phyloP scores from a whole-genome alignment of 768 basidiomycete species.

The Serendipita indica region DNA sequence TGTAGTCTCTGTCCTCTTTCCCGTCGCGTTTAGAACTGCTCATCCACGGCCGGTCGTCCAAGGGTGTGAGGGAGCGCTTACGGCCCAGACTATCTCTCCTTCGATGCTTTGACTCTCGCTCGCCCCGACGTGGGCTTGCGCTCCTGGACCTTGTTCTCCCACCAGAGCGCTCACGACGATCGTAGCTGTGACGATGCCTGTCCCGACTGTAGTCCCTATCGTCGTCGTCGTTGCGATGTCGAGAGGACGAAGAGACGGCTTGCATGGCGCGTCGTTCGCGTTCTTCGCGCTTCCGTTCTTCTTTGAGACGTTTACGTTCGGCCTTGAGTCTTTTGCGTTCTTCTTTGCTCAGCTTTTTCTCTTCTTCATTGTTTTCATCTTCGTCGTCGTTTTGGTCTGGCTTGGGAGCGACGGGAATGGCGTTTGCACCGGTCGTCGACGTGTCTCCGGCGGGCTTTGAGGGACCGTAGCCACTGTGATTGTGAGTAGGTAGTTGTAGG shows the following conservation, averaged over 20 bases:
- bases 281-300: slow-evolving; percentile 7
- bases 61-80: slow-evolving; percentile 23
- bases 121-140: slow-evolving; percentile 17
- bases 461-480: slow-evolving; percentile 20
- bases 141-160: slow-evolving; percentile 23
- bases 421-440: slow-evolving; percentile 19
- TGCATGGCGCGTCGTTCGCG: slow-evolving; percentile 22
- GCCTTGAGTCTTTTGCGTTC: slow-evolving; percentile 45
- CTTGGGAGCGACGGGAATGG: slow-evolving; percentile 19
- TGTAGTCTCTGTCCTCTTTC: slow-evolving; percentile 22
- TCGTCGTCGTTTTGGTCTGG: slow-evolving; percentile 21
- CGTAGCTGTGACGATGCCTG: background rate
- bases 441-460: slow-evolving; percentile 14
- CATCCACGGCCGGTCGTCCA: slow-evolving; percentile 18
- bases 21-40: slow-evolving; percentile 19
- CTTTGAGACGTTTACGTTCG: slow-evolving; percentile 7
- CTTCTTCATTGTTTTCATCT: slow-evolving; percentile 35
- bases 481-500: background rate
- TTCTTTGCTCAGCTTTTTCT: slow-evolving; percentile 34
- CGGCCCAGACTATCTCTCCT: slow-evolving; percentile 15
- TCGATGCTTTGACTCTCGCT: slow-evolving; percentile 15
- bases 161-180: slow-evolving; percentile 18
- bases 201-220: background rate
- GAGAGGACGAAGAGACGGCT: background rate
- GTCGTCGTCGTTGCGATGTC: background rate